Conservation (phyloP, 1,284 basidiomycete genomes). For the Puccinia brachypodii region DNA sequence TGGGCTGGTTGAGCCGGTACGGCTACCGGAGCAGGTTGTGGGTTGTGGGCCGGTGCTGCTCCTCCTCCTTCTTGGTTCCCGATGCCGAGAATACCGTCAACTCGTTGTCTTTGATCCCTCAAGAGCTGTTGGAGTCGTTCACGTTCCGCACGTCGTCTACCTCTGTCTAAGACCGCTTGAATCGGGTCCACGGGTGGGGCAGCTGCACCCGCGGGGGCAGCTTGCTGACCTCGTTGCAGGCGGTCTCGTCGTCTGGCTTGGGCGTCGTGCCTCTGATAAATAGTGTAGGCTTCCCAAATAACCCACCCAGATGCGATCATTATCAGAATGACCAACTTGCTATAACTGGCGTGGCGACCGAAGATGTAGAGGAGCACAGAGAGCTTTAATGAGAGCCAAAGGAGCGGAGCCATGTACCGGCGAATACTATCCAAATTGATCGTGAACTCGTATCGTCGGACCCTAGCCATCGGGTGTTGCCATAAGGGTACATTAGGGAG, state of each 20-base stretch:
- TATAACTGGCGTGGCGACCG: constrained; percentile 52
- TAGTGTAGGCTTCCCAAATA: constrained; percentile 52
- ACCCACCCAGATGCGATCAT: constrained; percentile 53
- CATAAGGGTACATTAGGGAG: constrained; percentile 20
- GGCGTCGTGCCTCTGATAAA: constrained; percentile 46
- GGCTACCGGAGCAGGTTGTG: not conserved
- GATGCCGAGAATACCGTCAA: constrained; percentile 1
- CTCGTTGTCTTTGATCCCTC: constrained; percentile 28
- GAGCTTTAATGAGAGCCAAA: constrained; percentile 54
- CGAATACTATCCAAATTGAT: constrained; percentile 55
- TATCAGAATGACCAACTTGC: constrained; percentile 52
- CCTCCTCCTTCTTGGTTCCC: constrained; percentile 7
- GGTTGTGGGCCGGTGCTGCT: not conserved
- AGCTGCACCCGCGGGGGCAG: constrained; percentile 10
- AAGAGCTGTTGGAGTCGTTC: constrained; percentile 21
- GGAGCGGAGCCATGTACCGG: constrained; percentile 52
- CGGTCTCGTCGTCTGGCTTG: constrained; percentile 43
- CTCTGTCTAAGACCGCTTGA: constrained; percentile 47
- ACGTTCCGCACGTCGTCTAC: constrained; percentile 39
- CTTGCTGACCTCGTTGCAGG: constrained; percentile 36
- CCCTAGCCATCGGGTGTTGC: constrained; percentile 33
- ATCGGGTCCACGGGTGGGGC: constrained; percentile 37
- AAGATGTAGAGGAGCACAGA: constrained; percentile 54
- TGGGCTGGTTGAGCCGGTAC: constrained; percentile 1
- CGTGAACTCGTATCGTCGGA: constrained; percentile 50